Evolutionary conservation across 345 rosid genomes (phyloP).

Genomic region (Pistacia vera): DNA sequence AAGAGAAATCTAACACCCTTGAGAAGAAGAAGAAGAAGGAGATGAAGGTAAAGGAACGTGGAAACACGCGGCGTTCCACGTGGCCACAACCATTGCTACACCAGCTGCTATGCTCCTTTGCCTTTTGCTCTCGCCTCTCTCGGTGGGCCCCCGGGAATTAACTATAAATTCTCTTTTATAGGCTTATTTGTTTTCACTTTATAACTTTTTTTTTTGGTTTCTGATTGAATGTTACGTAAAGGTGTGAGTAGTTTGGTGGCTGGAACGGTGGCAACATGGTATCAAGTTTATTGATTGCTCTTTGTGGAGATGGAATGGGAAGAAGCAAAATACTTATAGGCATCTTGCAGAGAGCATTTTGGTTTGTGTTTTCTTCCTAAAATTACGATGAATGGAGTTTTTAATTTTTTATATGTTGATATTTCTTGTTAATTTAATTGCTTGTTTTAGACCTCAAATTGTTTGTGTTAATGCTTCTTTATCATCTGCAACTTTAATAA

Average conservation of each 20-base stretch:
- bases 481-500: too few relatives aligned
- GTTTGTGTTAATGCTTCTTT: too few relatives aligned
- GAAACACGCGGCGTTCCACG: slow-evolving; percentile 63
- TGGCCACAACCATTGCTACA: slow-evolving; percentile 58
- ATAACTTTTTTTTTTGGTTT: not conserved
- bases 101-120: slow-evolving; percentile 63
- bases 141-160: slow-evolving; percentile 49
- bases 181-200: not conserved
- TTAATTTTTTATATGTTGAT: not conserved
- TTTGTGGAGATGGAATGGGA: slow-evolving; percentile 56
- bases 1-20: not conserved
- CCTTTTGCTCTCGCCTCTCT: slow-evolving; percentile 64
- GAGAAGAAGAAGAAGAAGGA: not conserved
- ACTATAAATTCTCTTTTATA: not conserved
- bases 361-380: slow-evolving; percentile 28
- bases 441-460: too few relatives aligned
- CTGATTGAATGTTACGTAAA: slow-evolving; percentile 8
- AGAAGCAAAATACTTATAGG: slow-evolving; percentile 47
- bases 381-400: too few relatives aligned
- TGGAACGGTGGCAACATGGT: slow-evolving; percentile 55
- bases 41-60: slow-evolving; percentile 47
- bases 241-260: slow-evolving; percentile 53
- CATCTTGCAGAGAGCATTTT: slow-evolving; percentile 53
- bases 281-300: slow-evolving; percentile 50
- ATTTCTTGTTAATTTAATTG: too few relatives aligned